Evolutionary conservation across 257 asterid species (phyloP), one percentile per base, ranked within the genome.

Genomic region (Solanum gandarillasii): DNA sequence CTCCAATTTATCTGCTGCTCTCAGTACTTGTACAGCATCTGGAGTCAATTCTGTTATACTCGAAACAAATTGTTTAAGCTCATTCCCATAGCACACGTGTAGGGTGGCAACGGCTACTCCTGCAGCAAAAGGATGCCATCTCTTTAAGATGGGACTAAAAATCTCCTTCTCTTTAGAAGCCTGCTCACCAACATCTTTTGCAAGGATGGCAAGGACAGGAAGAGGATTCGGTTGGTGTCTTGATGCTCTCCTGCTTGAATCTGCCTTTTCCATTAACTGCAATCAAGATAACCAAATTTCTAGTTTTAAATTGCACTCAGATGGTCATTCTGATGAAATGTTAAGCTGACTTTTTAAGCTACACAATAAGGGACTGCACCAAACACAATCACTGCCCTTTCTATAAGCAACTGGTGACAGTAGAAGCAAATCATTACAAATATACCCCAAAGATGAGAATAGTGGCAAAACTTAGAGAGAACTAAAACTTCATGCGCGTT

Each of bases 71-170:
- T 97, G 99, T 94, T 95, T 95, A 88, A 97, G 93, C 91, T 97
- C 99, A 89, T 95, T 95, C 91, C 98, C 99, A 41, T 93, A 96
- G 91, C 99, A 97, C 78, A 93, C 91, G 65, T 97, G 99, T 86
- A 97, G 93, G 83, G 99, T 97, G 88, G 99, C 99, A 89, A 96
- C 99, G 85, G 98, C 99, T 87, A 95, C 98, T 82, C 99, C 99
- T 65, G 99, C 99, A 46, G 98, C 96, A 89, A 97, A 93, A 38
- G 99, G 99, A 93, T 97, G 99, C 99, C 99, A 96, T 86, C 83
- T 90, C 94, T 95, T 97, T 89, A 97, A 90, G 91, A 95, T 93
- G 84, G 99, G 99, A 89, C 99, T 97, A 87, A 97, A 97, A 27
- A 87, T 88, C 87, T 89, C 92, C 90, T 94, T 94, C 93, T 97